Conservation (phyloP, 2,329 filamentous ascomycete genomes). For the Seiridium cupressi region DNA sequence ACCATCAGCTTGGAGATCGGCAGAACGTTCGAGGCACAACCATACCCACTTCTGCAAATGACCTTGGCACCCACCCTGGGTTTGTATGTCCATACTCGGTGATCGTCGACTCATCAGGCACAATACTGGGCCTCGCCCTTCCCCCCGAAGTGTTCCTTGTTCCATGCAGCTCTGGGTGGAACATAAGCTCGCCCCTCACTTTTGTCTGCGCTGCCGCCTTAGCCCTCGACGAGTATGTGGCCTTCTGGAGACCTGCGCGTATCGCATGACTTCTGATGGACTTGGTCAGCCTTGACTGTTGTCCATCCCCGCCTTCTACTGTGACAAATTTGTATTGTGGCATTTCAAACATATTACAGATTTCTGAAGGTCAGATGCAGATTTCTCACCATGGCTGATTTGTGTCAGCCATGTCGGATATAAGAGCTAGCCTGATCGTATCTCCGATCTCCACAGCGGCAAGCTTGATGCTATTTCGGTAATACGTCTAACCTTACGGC, state of each 20-base stretch:
- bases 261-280: constrained; percentile 5
- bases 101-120: background rate
- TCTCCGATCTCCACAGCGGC: background rate
- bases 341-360: background rate
- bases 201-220: background rate
- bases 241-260: background rate
- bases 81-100: background rate
- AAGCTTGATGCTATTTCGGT: no score
- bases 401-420: background rate
- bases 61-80: background rate
- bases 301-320: background rate
- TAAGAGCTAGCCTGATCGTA: background rate
- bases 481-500: no score
- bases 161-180: background rate
- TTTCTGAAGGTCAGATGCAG: background rate
- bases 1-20: background rate
- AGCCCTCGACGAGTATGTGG: background rate
- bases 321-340: constrained; percentile 1
- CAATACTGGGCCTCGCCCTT: background rate
- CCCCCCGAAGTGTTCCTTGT: background rate
- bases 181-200: background rate
- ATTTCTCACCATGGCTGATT: background rate
- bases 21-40: background rate
- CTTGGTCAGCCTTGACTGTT: background rate
- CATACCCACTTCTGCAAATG: background rate